Base-by-base conservation (phyloP, 768 basidiomycete genomes). In the Ramaria rubella region DNA sequence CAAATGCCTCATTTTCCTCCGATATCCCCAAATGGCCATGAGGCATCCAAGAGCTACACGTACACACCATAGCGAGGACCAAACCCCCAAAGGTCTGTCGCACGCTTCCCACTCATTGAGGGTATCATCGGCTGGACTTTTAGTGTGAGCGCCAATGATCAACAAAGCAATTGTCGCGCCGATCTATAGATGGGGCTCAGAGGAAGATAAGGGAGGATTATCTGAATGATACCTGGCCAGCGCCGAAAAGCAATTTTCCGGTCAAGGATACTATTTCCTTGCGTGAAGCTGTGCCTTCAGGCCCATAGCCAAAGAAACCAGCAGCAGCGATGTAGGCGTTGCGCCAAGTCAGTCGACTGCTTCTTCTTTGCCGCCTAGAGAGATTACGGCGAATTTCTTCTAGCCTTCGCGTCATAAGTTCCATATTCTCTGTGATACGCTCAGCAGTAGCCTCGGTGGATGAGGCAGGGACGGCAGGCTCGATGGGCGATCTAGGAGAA, bases 31-130 rank as follows among this genome's bases (percentile, higher is more conserved):
- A 59, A 76, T 76, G 1, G 80, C 72, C 51, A 86, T 62, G 26
- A 64, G 61, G 34, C 75, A 71, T 8, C 80, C 78, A 33, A 86
- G 62, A 11, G 73, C 64, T 1, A 78, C 78, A 51, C 83, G 74
- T 19, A 75, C 70, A 24, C 83, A 66, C 86, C 86, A 88, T 4
- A 88, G 70, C 33, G 75, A 73, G 51, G 83, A 78, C 86, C 86
- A 88, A 2, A 74, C 69, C 5, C 87, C 86, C 24, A 88, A 67
- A 7, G 86, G 86, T 17, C 81, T 76, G 43, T 74, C 74, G 60
- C 86, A 88, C 0, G 83, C 82, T 24, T 69, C 62, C 75, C 85
- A 85, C 69, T 88, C 86, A 48, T 73, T 77, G 38, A 71, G 52
- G 3, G 55, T 59, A 2, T 68, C 65, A 34, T 72, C 46, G 0